These are phyloP conservation scores for Ceratocystis lukuohia DNA, from an alignment of 2,329 filamentous ascomycete species.

Conservation along the genomic window DNA sequence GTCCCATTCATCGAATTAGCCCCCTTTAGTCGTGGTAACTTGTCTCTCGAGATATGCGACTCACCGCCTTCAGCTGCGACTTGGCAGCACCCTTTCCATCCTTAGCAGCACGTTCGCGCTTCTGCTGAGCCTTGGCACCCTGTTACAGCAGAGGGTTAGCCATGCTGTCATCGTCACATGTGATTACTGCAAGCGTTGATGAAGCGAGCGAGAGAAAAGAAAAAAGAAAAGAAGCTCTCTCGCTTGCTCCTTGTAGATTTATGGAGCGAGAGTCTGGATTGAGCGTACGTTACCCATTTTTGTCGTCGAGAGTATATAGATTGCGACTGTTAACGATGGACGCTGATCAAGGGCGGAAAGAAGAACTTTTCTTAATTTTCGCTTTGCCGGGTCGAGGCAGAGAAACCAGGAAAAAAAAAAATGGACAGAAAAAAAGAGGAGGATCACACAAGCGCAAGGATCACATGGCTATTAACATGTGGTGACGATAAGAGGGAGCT, in stretches of 20 bases:
- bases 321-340: background rate
- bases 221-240: background rate
- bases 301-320: background rate
- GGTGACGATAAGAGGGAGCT: background rate
- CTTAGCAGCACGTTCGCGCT: slow-evolving; percentile 59
- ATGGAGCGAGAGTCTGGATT: background rate
- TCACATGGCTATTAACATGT: background rate
- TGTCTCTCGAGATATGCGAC: slow-evolving; percentile 25
- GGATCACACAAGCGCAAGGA: background rate
- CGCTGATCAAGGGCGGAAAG: background rate
- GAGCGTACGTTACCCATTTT: slow-evolving; percentile 22
- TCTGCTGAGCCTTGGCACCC: slow-evolving; percentile 56
- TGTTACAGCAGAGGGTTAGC: slow-evolving; percentile 22
- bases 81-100: slow-evolving; percentile 43
- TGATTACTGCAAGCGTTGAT: slow-evolving; percentile 17
- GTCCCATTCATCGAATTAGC: background rate
- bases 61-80: slow-evolving; percentile 55
- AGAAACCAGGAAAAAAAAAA: background rate
- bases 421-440: slow-evolving; percentile 5
- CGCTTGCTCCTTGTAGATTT: background rate
- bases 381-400: background rate
- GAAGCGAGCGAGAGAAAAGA: background rate
- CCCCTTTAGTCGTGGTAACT: background rate
- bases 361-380: background rate
- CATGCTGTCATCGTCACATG: background rate